Evolutionary conservation across 108 stramenopile species (phyloP), one percentile per base, ranked within the genome.

Genomic region (Parietichytrium sp.): DNA sequence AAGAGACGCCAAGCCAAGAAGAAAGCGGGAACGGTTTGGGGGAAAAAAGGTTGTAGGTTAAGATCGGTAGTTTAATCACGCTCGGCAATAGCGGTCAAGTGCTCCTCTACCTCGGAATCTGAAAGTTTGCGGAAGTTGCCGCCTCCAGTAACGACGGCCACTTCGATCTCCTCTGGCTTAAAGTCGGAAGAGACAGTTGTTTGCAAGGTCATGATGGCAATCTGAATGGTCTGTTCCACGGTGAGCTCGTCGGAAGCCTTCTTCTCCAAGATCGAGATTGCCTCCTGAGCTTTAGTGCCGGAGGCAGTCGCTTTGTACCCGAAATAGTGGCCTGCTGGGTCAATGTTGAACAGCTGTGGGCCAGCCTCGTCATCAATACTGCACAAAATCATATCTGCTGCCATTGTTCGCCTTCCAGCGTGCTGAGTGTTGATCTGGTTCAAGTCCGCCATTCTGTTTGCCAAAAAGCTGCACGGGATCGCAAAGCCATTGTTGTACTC

Each of bases 41-140:
- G n/a, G n/a, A n/a, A n/a, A n/a, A n/a, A n/a, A n/a, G n/a, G n/a
- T n/a, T n/a, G n/a, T n/a, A n/a, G n/a, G n/a, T n/a, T n/a, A 55
- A 25, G 29, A 27, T 83, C 83, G 26, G 38, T 10, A 20, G 6
- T 8, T 23, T 47, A 82, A 55, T 89, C 87, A 79, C 48, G 87
- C 54, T 99, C 98, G n/a, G 96, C 96, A 87, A 99, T 97, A 54
- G 95, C 95, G 85, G 95, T 96, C 82, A 99, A 84, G 83, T 98
- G 96, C 15, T 61, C 88, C 81, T 99, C 98, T 88, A 98, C 94
- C 55, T 96, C 93, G 38, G 94, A 95, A 83, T 97, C 97, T 25
- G 89, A 87, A 86, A 99, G 89, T 26, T 88, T 86, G 18, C 87
- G 48, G 83, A 96, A 95, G 25, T 16, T 30, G 13, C 7, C 29